Evolutionary conservation across 805 yeast genomes (phyloP).

Genomic region (Candida takata): DNA sequence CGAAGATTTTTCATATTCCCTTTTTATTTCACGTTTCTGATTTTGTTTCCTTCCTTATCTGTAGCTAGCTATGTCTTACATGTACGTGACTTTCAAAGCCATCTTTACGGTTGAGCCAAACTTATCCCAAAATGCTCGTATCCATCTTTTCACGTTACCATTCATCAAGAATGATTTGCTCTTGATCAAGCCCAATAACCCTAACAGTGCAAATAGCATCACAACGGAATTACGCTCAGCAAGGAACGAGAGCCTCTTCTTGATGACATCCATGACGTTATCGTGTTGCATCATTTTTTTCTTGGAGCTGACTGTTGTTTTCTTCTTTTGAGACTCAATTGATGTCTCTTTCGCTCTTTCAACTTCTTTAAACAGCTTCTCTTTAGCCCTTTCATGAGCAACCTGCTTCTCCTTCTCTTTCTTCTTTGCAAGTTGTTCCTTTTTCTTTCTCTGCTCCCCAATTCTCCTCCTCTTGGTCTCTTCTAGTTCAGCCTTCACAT

Average conservation of each 20-base stretch:
- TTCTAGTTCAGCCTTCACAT: conserved; percentile 8
- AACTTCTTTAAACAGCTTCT: conserved; percentile 5
- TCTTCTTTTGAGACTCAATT: conserved; percentile 5
- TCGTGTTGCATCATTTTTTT: not conserved
- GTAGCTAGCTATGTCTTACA: conserved; percentile 10
- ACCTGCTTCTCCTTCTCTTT: conserved; percentile 13
- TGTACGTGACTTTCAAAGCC: conserved; percentile 24
- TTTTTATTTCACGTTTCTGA: not conserved
- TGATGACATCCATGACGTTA: conserved; percentile 13
- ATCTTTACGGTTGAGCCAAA: conserved; percentile 13
- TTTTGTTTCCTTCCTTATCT: too few species aligned
- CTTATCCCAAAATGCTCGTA: conserved; percentile 12
- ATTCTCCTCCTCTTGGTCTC: conserved; percentile 7
- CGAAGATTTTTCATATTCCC: too few species aligned
- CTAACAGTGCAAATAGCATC: conserved; percentile 12
- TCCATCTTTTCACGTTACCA: conserved; percentile 7
- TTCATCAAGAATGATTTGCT: conserved; percentile 9
- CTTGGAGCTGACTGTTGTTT: not conserved
- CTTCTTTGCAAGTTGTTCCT: conserved; percentile 8
- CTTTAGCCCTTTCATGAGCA: conserved; percentile 7
- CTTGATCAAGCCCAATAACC: conserved; percentile 10
- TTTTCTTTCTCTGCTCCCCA: conserved; percentile 11
- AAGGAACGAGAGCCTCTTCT: conserved; percentile 8
- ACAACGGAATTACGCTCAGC: conserved; percentile 6
- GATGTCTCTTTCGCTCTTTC: conserved; percentile 8